Evolutionary conservation across 2,329 filamentous ascomycete species (phyloP).

Genomic region (Pseudopyricularia javanii): DNA sequence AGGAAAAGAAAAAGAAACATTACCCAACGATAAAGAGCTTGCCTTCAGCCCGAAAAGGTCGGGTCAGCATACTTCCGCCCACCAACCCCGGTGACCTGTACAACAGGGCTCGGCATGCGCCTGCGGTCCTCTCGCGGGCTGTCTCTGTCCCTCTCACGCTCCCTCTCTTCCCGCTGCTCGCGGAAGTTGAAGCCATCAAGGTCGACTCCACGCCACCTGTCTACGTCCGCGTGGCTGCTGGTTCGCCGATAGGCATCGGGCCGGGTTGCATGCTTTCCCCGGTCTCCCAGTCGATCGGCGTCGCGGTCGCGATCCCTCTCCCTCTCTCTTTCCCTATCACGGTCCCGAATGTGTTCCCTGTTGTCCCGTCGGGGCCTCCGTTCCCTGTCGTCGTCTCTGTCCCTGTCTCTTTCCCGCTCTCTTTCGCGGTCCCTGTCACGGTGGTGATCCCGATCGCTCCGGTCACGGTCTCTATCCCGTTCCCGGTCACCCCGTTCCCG

Average conservation of each 20-base stretch:
- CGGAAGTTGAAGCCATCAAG: constrained; percentile 15
- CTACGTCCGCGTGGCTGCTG: constrained; percentile 37
- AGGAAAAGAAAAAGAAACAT: too few species aligned
- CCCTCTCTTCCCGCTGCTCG: constrained; percentile 2
- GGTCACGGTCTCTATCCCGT: constrained; percentile 23
- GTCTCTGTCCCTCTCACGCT: not conserved
- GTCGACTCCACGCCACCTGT: constrained; percentile 24
- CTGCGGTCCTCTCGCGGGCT: constrained; percentile 8
- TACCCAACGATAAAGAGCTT: too few species aligned
- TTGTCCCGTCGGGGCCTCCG: constrained; percentile 13
- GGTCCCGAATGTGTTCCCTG: constrained; percentile 16
- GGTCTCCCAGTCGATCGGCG: constrained; percentile 14
- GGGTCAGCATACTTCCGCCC: constrained; percentile 26
- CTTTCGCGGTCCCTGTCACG: constrained; percentile 23
- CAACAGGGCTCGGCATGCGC: constrained; percentile 17
- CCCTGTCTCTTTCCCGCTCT: constrained; percentile 19
- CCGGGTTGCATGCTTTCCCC: constrained; percentile 19
- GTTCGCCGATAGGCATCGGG: constrained; percentile 29
- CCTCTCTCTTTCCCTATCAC: constrained; percentile 11
- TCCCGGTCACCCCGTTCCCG: constrained; percentile 22
- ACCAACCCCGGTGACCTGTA: constrained; percentile 19
- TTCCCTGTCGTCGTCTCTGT: constrained; percentile 20
- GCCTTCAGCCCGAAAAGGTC: constrained; percentile 4
- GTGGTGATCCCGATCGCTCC: constrained; percentile 21
- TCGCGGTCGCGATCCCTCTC: constrained; percentile 13